Base-by-base conservation (phyloP, 2,329 filamentous ascomycete species). In the Ramularia collo-cygni region DNA sequence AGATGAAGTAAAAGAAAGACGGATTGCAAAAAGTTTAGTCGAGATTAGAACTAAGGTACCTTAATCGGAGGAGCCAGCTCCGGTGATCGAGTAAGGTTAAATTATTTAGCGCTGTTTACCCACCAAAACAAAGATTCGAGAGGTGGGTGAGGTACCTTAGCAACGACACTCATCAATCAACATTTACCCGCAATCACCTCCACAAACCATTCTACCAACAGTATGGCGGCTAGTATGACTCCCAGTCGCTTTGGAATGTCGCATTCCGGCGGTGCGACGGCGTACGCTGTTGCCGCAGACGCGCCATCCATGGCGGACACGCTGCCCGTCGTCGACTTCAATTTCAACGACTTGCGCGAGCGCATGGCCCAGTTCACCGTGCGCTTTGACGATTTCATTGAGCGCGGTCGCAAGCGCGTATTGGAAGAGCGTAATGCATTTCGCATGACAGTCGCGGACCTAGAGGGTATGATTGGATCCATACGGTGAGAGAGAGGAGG, bases 341-440 rank as follows among this genome's bases (percentile, higher is more conserved):
- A 88, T 43, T 96, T 96, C 64, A 89, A 96, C 55, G 87, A 95
- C 53, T 68, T 98, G 59, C 89, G 90, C 65, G 87, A 90, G 57
- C 85, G 88, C 65, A 96, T 98, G 92, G 76, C 82, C 38, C 86
- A 85, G 48, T 98, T 98, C 62, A 95, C 85, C 0, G 75, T 79
- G 7, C 83, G 79, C 54, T 98, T 98, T 55, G 92, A 98, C 60
- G 80, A 81, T 0, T 96, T 95, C 55, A 95, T 98, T 48, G 90
- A 95, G 58, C 81, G 85, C 49, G 88, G 89, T 0, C 77, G 90
- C 35, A 93, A 93, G 64, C 79, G 85, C 38, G 86, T 96, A 0
- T 64, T 96, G 6, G 88, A 95, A 57, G 89, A 96, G 69, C 79
- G 88, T 58, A 96, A 95, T 58, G 83, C 93, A 46, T 98, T 95